Evolutionary conservation across 371 early-diverging fungal species (phyloP).

Genomic region (Rhizopus arrhizus): DNA sequence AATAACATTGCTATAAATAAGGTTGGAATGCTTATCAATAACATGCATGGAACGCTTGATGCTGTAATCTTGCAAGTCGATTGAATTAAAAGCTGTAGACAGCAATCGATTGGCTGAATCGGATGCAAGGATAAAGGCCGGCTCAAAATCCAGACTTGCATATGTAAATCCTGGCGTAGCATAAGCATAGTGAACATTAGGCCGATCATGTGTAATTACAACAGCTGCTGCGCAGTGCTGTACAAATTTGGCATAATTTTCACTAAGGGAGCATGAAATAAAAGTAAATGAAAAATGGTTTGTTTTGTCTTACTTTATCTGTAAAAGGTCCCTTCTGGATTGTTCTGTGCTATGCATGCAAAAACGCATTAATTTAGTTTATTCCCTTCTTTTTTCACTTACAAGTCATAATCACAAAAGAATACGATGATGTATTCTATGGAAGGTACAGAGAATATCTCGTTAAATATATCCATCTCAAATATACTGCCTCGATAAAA

Average conservation of each 20-base stretch:
- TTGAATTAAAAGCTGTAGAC: constrained; percentile 16
- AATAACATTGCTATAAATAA: constrained; percentile 8
- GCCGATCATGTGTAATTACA: constrained; percentile 26
- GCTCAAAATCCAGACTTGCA: constrained; percentile 16
- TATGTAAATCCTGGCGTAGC: constrained; percentile 12
- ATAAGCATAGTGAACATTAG: constrained; percentile 14
- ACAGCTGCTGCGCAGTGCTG: constrained; percentile 15
- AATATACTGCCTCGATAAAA: constrained; percentile 15
- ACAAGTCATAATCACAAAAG: constrained; percentile 37
- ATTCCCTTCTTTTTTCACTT: background rate
- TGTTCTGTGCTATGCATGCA: constrained; percentile 13
- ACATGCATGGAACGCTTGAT: constrained; percentile 20
- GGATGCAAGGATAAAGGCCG: constrained; percentile 23
- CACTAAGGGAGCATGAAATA: background rate
- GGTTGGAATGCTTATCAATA: constrained; percentile 7
- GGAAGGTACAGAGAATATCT: background rate
- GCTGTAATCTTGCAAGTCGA: background rate
- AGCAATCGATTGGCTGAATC: constrained; percentile 17
- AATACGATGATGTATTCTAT: constrained; percentile 19
- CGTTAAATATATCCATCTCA: constrained; percentile 10
- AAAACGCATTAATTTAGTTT: background rate
- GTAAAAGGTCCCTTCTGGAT: constrained; percentile 19
- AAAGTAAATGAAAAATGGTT: background rate
- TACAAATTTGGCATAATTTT: constrained; percentile 7
- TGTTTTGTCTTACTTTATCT: constrained; percentile 23